Base-by-base conservation (phyloP, 192 early-diverging fungal species). In the Lobulomyces angularis region DNA sequence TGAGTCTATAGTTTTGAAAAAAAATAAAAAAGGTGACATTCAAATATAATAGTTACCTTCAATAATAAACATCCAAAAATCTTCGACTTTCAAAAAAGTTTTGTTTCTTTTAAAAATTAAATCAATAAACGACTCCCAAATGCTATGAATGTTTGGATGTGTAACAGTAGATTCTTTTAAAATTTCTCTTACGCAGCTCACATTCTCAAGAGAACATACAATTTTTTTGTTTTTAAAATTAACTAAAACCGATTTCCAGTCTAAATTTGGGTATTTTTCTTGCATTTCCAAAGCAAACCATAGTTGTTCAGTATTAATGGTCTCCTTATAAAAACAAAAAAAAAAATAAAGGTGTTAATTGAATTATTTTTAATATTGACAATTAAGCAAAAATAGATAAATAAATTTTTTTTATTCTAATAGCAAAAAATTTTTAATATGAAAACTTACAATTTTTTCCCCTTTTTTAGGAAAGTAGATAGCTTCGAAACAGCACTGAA, bases 11-110 rank as follows among this genome's bases (percentile, higher is more conserved):
- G 53, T 12, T 9, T 17, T n/a, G 3, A 60, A 31, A n/a, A 22
- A 22, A 8, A 55, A 21, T 34, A 9, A 22, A 27, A 3, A 24
- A 32, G 14, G 9, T 8, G 11, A n/a, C 32, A 21, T 24, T 3
- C 3, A 22, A 18, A 12, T 23, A n/a, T n/a, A 29, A 31, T 46
- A n/a, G n/a, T 43, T 66, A 80, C 72, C 65, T 37, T 89, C 88
- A 27, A 91, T 80, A 27, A 64, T 67, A 1, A 52, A 49, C 4
- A 65, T 69, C 93, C 93, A 97, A 43, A 97, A 82, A 37, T 76
- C 69, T 33, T 66, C 50, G 55, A 90, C 77, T 17, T 51, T 33
- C 37, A 16, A 66, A 28, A 6, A 59, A 23, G 7, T 58, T 21
- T 3, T 36, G 16, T 4, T 47, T 14, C 27, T 9, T 37, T 9